Base-by-base conservation (phyloP, 1,284 basidiomycete species). In the Melampsora americana region DNA sequence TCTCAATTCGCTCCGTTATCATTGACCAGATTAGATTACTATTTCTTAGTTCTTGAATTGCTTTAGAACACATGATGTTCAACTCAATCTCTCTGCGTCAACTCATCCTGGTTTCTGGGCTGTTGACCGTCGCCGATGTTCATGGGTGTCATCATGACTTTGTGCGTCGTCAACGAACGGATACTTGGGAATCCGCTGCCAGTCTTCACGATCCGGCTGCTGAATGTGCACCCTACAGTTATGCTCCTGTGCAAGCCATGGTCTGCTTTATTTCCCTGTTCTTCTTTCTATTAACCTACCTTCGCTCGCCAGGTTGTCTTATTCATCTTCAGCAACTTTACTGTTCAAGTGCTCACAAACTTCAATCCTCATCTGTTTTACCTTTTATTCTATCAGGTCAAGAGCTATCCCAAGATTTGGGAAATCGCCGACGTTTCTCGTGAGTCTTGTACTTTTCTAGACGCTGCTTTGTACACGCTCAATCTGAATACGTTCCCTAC, bases 361-460 rank as follows among this genome's bases (percentile, higher is more conserved):
- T 18, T 61, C n/a, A 18, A 9, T 18, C 60, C 60, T 28, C 28
- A 61, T 28, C 4, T 61, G n/a, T 32, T 26, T 12, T 5, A 53
- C 50, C 23, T 70, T 50, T 2, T 4, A 2, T 35, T 32, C 2
- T 66, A 16, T 26, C 48, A 75, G 72, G 53, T 75, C n/a, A 75
- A 75, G 44, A 42, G 30, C 32, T 75, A 75, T 48, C 72, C 72
- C 1, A 42, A 28, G 32, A 53, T 75, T n/a, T 75, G 72, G 72
- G 50, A 75, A 68, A 75, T 75, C n/a, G 72, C 72, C 16, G 67
- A 68, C 44, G 32, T 75, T 20, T 75, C 72, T 46, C 72, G 72
- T 75, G 50, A 73, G 46, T 61, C 16, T 50, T 23, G 46, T 6
- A 26, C 26, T 30, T 16, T 6, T 26, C 11, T 46, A n/a, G n/a